Evolutionary conservation across 306 rosid genomes (phyloP), one percentile per base, ranked within the genome.

Genomic region (Vigna unguiculata): DNA sequence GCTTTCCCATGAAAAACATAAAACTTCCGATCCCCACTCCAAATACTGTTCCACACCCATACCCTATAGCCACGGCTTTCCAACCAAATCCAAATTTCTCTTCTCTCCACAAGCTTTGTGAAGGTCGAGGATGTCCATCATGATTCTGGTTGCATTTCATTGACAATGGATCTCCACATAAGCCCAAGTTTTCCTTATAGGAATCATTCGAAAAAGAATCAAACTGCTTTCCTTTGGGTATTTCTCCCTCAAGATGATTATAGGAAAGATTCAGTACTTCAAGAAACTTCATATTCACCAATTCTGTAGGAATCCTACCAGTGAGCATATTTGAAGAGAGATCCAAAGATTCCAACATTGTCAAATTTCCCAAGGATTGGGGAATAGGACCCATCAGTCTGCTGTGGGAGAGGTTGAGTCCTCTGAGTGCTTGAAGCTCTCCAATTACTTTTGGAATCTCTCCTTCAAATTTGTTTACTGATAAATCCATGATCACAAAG

Each of bases 21-120:
- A 32, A 5, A 5, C 36, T 32, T 5, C 36, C 36, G 1, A 32
- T 32, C 36, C 6, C 36, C 36, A 32, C 36, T 32, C 86, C 82
- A 58, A 83, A 14, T 7, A 80, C 65, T 5, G 62, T 12, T 72
- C 83, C 84, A 79, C 84, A 81, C 71, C 78, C 87, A 72, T 81
- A 86, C 53, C 83, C 86, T 9, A 75, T 41, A 3, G 77, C 73
- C 41, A 78, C 74, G 9, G 60, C 17, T 48, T 83, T 60, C 89
- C 86, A 82, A n/a, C 66, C 80, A 75, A 85, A 69, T 65, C 72
- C 52, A 25, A 48, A 16, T 34, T 64, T 62, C 0, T 76, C 71
- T 24, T 68, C 78, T 12, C 7, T 54, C 41, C 30, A 1, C 6
- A 66, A 5, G 36, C 6, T 32, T 32, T 32, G 7, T 32, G 36